Evolutionary conservation across 805 yeast species (phyloP).

Genomic region (Candida boleticola): DNA sequence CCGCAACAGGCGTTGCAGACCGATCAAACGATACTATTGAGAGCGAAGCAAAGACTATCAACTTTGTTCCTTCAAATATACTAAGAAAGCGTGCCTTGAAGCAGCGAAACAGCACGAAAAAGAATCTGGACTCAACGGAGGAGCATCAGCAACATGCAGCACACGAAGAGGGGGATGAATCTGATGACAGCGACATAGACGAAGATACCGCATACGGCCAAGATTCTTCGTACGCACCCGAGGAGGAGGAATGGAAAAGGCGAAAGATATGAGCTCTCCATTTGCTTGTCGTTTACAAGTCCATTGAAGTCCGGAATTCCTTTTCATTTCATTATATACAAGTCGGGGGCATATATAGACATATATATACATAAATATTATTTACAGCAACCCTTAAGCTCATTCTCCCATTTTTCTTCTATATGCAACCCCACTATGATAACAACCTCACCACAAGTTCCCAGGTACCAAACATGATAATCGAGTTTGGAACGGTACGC

Average conservation of each 20-base stretch:
- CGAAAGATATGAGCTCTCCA: neutral
- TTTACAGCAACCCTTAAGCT: neutral
- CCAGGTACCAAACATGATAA: constrained; percentile 99
- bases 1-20: neutral
- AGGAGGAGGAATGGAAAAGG: constrained; percentile 9
- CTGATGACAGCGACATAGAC: neutral
- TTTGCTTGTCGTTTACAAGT: neutral
- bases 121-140: neutral
- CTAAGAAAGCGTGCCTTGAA: neutral
- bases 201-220: constrained; percentile 5
- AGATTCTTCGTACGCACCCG: constrained; percentile 5
- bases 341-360: neutral
- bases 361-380: constrained; percentile 1
- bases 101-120: neutral
- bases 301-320: too few species aligned
- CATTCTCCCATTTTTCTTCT: too few species aligned
- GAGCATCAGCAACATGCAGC: neutral
- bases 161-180: neutral
- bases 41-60: constrained; percentile 1
- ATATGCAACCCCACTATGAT: constrained; percentile 10
- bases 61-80: constrained; percentile 10
- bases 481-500: constrained; percentile 96
- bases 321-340: constrained; percentile 1
- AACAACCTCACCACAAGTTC: constrained; percentile 57
- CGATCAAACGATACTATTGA: constrained; percentile 2